phyloP scores from a whole-genome alignment of 306 rosid genomes.

The Prunus davidiana region DNA sequence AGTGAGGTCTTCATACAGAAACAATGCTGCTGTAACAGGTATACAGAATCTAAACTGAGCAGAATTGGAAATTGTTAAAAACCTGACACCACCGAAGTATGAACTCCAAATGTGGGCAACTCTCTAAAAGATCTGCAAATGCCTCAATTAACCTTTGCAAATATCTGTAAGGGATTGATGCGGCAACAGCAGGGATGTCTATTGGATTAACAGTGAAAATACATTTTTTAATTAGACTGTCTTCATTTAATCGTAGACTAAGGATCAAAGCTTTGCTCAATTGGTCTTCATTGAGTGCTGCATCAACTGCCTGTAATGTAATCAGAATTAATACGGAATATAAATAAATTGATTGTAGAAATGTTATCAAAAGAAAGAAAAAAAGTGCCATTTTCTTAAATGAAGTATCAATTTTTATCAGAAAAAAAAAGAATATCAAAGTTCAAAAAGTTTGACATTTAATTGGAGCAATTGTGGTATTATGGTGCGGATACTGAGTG shows the following conservation, averaged over 20 bases:
- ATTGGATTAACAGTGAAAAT: constrained; percentile 60
- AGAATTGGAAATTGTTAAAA: neutral
- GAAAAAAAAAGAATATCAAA: neutral
- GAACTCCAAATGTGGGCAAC: constrained; percentile 86
- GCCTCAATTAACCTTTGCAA: constrained; percentile 79
- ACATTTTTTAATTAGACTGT: constrained; percentile 63
- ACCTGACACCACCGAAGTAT: constrained; percentile 86
- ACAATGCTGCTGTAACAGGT: neutral
- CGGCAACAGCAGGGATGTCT: constrained; percentile 60
- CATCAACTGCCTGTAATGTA: constrained; percentile 73
- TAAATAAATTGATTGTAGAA: neutral
- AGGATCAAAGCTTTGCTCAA: constrained; percentile 76
- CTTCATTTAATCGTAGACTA: constrained; percentile 83
- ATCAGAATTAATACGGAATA: neutral
- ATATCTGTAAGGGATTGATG: constrained; percentile 66
- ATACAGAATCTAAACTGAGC: neutral
- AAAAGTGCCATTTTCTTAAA: neutral
- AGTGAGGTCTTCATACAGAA: constrained; percentile 11
- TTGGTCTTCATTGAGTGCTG: constrained; percentile 63
- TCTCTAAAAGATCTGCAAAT: constrained; percentile 79
- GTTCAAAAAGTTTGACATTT: neutral
- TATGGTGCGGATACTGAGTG: neutral
- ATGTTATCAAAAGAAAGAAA: neutral
- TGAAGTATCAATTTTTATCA: neutral
- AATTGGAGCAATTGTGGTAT: neutral